Percentiles rank a stretch among this genome's conserved stretches.
These are phyloP conservation scores for Phylloporus arenicola DNA, from an alignment of 768 basidiomycete species.

Conservation along the genomic window DNA sequence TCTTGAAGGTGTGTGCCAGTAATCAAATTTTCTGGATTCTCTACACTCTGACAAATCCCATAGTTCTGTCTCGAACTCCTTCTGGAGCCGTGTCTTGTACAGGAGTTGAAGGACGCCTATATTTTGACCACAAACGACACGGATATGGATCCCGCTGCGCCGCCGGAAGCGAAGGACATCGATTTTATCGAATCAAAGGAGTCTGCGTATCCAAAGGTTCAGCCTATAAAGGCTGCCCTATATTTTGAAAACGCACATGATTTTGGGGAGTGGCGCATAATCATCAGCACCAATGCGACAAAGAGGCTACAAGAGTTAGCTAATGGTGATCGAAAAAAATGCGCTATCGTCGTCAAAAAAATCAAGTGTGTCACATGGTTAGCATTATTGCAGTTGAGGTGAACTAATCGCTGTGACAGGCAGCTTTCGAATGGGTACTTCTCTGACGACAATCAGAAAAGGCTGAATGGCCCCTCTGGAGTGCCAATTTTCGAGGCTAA, in stretches of 20 bases:
- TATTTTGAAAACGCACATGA: conserved; percentile 54
- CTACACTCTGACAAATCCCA: background rate
- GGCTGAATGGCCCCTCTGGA: too few species aligned
- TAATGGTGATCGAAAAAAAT: conserved; percentile 42
- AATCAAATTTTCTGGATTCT: background rate
- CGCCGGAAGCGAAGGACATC: background rate
- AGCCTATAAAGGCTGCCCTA: too few species aligned
- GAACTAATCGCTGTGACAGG: conserved; percentile 29
- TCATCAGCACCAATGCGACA: too few species aligned
- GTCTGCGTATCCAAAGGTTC: conserved; percentile 43
- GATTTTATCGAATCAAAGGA: conserved; percentile 1
- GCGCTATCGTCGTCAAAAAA: conserved; percentile 60
- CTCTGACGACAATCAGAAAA: conserved; percentile 63
- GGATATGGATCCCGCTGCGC: background rate
- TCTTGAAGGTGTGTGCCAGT: conserved; percentile 27
- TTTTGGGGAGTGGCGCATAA: conserved; percentile 61
- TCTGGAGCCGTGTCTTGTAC: conserved; percentile 10
- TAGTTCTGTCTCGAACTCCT: conserved; percentile 26
- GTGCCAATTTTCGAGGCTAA: too few species aligned
- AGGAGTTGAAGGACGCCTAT: conserved; percentile 10
- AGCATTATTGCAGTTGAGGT: background rate
- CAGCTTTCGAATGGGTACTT: conserved; percentile 68
- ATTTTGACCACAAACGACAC: background rate
- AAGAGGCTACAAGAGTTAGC: conserved; percentile 46
- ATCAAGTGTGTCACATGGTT: conserved; percentile 44